These are phyloP conservation scores for Eucalyptus erythrocorys DNA, from an alignment of 345 rosid genomes.

Conservation along the genomic window DNA sequence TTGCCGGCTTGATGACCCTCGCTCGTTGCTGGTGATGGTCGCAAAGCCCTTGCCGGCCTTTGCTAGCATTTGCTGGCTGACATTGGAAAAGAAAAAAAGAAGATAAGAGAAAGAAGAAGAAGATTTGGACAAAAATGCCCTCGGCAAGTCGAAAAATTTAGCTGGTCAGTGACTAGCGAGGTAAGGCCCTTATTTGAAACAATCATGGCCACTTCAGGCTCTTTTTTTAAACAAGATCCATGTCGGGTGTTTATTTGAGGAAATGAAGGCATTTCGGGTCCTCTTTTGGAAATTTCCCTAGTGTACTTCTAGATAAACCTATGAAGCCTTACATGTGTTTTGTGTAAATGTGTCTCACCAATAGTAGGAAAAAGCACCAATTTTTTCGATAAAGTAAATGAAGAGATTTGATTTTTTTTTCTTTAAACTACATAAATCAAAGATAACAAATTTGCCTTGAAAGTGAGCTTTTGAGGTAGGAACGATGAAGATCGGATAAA, in stretches of 20 bases:
- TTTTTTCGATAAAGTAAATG: background rate
- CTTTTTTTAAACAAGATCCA: too few relatives aligned
- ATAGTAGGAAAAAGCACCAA: background rate
- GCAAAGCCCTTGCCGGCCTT: fast-evolving
- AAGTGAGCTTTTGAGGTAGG: background rate
- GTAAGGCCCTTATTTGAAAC: too few relatives aligned
- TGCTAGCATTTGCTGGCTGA: fast-evolving
- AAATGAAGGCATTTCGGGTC: too few relatives aligned
- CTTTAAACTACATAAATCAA: background rate
- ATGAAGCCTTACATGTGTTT: constrained; percentile 4
- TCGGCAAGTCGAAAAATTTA: too few relatives aligned
- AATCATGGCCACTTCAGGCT: too few relatives aligned
- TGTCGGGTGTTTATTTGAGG: too few relatives aligned
- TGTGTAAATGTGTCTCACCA: background rate
- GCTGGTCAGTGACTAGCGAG: too few relatives aligned
- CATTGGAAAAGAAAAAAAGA: too few relatives aligned
- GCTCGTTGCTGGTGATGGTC: fast-evolving
- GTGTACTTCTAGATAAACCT: constrained; percentile 8
- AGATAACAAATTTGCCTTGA: background rate
- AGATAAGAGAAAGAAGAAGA: background rate
- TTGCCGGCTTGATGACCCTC: too few relatives aligned
- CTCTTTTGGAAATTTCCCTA: too few relatives aligned
- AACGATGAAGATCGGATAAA: background rate
- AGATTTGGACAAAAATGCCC: too few relatives aligned
- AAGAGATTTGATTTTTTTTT: background rate